Evolutionary conservation across 305 asterid species (phyloP).

Genomic region (Fraxinus velutina): DNA sequence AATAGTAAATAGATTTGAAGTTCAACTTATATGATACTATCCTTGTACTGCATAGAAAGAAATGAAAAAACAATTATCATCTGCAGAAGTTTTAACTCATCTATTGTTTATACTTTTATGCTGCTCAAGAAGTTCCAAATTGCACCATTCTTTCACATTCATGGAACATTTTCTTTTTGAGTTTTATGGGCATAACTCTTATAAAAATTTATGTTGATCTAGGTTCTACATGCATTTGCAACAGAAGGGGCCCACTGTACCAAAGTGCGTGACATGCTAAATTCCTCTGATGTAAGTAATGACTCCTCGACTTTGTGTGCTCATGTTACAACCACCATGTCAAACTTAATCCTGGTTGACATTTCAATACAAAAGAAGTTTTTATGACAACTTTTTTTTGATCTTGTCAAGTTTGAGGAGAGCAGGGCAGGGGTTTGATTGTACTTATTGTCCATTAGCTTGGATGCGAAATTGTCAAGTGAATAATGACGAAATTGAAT

Average conservation of each 20-base stretch:
- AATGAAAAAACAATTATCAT: neutral
- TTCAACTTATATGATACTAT: neutral
- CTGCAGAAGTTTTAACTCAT: neutral
- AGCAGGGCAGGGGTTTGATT: neutral
- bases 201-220: constrained; percentile 16
- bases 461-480: neutral
- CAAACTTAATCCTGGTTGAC: neutral
- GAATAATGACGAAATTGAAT: neutral
- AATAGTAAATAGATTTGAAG: neutral
- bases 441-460: neutral
- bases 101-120: neutral
- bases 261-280: constrained; percentile 78
- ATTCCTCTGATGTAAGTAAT: constrained; percentile 79
- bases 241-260: constrained; percentile 92
- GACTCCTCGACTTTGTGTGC: constrained; percentile 22
- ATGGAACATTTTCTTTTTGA: neutral
- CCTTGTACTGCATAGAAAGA: neutral
- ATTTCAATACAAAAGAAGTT: neutral
- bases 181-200: constrained; percentile 18
- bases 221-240: constrained; percentile 98
- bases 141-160: neutral
- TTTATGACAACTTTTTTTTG: neutral
- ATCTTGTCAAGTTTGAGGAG: neutral
- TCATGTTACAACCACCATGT: constrained; percentile 10
- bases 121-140: constrained; percentile 10